Evolutionary conservation across 768 basidiomycete species (phyloP).

Genomic region (Boletus reticulatus): DNA sequence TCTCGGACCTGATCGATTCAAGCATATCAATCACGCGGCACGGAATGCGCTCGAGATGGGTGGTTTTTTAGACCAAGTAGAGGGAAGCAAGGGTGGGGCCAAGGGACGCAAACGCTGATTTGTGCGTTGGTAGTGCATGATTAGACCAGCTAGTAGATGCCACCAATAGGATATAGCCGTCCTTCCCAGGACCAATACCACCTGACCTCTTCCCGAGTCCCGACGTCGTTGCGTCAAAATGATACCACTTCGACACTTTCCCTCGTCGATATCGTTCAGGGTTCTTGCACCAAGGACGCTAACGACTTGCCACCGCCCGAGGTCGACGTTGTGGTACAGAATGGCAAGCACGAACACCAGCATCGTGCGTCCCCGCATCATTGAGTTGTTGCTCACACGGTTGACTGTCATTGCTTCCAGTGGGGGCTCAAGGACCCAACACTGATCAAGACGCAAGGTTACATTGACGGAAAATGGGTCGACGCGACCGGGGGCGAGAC

Average conservation of each 20-base stretch:
- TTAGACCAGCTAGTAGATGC: too few relatives aligned
- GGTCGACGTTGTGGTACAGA: conserved; percentile 31
- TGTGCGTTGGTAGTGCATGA: neutral
- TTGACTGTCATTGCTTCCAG: conserved; percentile 30
- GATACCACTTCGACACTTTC: conserved; percentile 14
- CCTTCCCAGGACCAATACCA: neutral
- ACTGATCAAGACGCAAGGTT: conserved; percentile 70
- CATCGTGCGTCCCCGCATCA: conserved; percentile 30
- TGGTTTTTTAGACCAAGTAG: conserved; percentile 70
- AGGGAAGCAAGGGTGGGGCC: conserved; percentile 20
- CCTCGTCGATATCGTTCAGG: conserved; percentile 17
- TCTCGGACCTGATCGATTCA: conserved; percentile 84
- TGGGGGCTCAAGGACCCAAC: conserved; percentile 76
- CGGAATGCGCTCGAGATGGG: conserved; percentile 86
- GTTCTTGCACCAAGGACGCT: conserved; percentile 17
- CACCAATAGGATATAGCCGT: neutral
- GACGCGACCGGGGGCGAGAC: conserved; percentile 71
- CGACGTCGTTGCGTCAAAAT: conserved; percentile 3
- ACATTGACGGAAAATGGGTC: conserved; percentile 86
- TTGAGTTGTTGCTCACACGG: neutral
- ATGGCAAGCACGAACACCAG: conserved; percentile 49
- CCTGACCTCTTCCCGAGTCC: neutral
- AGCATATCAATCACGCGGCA: conserved; percentile 95
- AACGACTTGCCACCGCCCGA: conserved; percentile 6
- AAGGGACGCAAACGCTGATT: conserved; percentile 31